Percentiles rank a stretch among this genome's conserved stretches.
Evolutionary conservation across 176 grass and related monocot genomes (phyloP).

Genomic region (Aegilops speltoides): DNA sequence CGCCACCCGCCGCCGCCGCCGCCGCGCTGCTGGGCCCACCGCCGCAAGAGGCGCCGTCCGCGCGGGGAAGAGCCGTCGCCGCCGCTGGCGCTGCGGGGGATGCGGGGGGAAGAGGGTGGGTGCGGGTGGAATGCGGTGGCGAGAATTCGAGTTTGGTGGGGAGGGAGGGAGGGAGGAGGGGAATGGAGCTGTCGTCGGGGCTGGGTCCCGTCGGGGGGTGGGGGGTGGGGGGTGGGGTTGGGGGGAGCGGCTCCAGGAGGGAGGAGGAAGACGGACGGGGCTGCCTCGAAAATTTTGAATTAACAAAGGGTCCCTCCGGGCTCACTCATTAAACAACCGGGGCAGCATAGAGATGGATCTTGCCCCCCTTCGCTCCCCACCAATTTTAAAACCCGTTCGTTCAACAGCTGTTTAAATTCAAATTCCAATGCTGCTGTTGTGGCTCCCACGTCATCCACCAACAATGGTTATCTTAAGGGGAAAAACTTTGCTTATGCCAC

Average conservation of each 20-base stretch:
- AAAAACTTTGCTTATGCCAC: too few species aligned
- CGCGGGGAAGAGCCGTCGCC: neutral
- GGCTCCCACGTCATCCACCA: neutral
- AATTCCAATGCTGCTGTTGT: neutral
- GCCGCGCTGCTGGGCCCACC: neutral
- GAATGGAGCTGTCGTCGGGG: constrained; percentile 70
- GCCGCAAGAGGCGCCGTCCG: neutral
- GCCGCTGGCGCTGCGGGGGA: neutral
- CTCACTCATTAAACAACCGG: neutral
- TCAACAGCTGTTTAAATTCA: neutral
- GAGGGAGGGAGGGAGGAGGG: constrained; percentile 29
- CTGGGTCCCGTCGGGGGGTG: neutral
- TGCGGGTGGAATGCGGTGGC: constrained; percentile 41
- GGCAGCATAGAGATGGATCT: neutral
- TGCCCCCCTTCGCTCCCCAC: neutral
- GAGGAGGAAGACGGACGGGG: constrained; percentile 44
- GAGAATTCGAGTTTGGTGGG: constrained; percentile 46
- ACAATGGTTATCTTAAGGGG: too few species aligned
- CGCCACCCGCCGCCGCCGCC: neutral
- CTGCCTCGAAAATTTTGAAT: constrained; percentile 62
- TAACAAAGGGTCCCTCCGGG: constrained; percentile 2
- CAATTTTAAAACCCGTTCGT: neutral
- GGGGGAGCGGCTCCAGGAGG: neutral
- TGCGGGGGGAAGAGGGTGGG: neutral
- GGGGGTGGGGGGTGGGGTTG: constrained; percentile 1